Base-by-base conservation (phyloP, 2,329 filamentous ascomycete genomes). In the Neonectria sp. region DNA sequence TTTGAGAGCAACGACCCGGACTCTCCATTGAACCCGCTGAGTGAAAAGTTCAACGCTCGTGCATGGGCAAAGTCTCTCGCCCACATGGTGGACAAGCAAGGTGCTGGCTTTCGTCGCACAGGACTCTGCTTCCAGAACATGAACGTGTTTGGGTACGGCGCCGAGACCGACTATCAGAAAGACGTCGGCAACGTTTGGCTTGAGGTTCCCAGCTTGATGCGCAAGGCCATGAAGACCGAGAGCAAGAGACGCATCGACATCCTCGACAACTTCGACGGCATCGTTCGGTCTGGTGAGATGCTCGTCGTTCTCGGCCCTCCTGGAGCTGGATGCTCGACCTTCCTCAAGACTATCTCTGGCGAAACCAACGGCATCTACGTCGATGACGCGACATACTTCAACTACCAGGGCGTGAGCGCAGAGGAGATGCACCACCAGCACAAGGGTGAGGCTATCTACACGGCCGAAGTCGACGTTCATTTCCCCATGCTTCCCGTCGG, bases 371-470 rank as follows among this genome's bases (percentile, higher is more conserved):
- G 63, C 33, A 60, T 66, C 58, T 66, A 61, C 25, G 63, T 66
- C 24, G 58, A 66, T 29, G 63, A 56, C 9, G 25, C 21, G 4
- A 62, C 63, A 9, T 66, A 66, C 46, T 66, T 66, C 53, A 66
- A 66, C 63, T 66, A 66, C 53, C 58, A 66, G 53, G 63, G 63
- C 25, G 58, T 66, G 12, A 29, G 46, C 33, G 63, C 63, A 12
- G 37, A 61, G 3, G 63, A 66, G 58, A 66, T 66, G 63, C 63
- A 66, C 58, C n/a, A 31, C 12, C 37, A 66, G 7, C 63, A 66
- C 53, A 66, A 66, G 63, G 63, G 63, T 4, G 63, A 66, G n/a
- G 46, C 57, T 24, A 66, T 66, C 40, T 66, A 66, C 58, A 66
- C 63, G 2, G 63, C 63, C 37, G 63, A 66, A 15, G 63, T 66